Evolutionary conservation across 768 basidiomycete species (phyloP), one percentile per base, ranked within the genome.

Genomic region (Termitomyces sp.): DNA sequence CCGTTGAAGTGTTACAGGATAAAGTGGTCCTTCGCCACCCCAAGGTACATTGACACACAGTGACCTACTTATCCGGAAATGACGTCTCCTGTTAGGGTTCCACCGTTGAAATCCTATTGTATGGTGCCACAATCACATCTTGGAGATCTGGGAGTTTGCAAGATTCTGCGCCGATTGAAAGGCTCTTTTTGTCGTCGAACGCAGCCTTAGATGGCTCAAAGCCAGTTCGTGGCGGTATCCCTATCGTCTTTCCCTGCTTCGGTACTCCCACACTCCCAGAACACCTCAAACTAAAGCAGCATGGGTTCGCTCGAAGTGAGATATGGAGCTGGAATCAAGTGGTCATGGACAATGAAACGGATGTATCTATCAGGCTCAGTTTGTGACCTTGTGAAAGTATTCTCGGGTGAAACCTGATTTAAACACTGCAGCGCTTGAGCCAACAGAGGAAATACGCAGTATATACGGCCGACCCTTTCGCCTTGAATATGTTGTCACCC

Each of bases 261-360:
- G 95, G 96, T 3, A 76, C 90, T 0, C 91, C 96, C 1, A 79
- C 77, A 16, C 88, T 85, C 68, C 80, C 78, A 25, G 89, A 86
- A 46, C 91, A 94, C 68, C 60, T 68, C 20, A 81, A 80, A 43
- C 75, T 99, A 5, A 53, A 76, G 5, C 94, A 97, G 69, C 97
- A 98, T 68, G 97, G 97, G 0, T 98, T 96, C 66, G 96, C 92
- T 5, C 76, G 97, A 39, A 92, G 76, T 58, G 78, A 82, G 35
- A 66, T 64, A 29, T 98, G 97, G 97, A 70, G 72, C 13, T 86
- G 85, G 65, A 81, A 84, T 56, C 69, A 74, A 41, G 72, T 81
- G 12, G 75, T 89, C 22, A 76, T 78, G 76, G 89, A 93, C 62
- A 82, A 86, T 50, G 81, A 80, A 2, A 77, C 80, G 32, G 81